Base-by-base conservation (phyloP, 371 early-diverging fungal genomes). In the Dichotomocladium elegans region DNA sequence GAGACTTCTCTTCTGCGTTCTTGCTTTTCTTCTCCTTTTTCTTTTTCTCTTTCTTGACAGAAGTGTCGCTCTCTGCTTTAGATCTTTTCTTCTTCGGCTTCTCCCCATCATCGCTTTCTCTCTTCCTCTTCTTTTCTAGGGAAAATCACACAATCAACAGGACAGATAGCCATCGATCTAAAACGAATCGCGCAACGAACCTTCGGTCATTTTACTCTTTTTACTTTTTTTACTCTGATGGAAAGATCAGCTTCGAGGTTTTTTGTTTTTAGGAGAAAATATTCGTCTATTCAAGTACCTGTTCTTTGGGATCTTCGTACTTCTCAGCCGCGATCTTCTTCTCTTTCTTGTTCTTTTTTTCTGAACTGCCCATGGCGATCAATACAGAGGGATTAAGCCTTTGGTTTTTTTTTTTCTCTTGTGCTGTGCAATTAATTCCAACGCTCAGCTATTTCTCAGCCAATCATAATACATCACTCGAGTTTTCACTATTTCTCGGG, bases 21-120 rank as follows among this genome's bases (percentile, higher is more conserved):
- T 51, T 31, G 10, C 33, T 19, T 27, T 52, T 30, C 45, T 61
- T 51, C 7, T 42, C 53, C 41, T 56, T 61, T 40, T 42, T 34
- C 28, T 61, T 48, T 41, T 61, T 48, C 24, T 60, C 48, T 42
- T 57, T 30, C 57, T 61, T 56, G 37, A 47, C 41, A 19, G 22
- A 29, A 12, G 46, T 47, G 40, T 55, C 47, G n/a, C 49, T 24
- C 19, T 30, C 42, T 14, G 52, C 31, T 30, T 51, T 51, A 11
- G 57, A 41, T 9, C n/a, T n/a, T n/a, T 49, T 41, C 41, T 56
- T 47, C 15, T 26, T 40, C 14, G 22, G 19, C 41, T 55, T 37
- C 15, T 41, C 40, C 3, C 42, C 44, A 21, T 29, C 46, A 3
- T 35, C 40, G 21, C 30, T 34, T 1, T 47, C 53, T 21, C 44